Evolutionary conservation across 2,329 filamentous ascomycete genomes (phyloP).

Genomic region (Paracoccidioides lutzii): DNA sequence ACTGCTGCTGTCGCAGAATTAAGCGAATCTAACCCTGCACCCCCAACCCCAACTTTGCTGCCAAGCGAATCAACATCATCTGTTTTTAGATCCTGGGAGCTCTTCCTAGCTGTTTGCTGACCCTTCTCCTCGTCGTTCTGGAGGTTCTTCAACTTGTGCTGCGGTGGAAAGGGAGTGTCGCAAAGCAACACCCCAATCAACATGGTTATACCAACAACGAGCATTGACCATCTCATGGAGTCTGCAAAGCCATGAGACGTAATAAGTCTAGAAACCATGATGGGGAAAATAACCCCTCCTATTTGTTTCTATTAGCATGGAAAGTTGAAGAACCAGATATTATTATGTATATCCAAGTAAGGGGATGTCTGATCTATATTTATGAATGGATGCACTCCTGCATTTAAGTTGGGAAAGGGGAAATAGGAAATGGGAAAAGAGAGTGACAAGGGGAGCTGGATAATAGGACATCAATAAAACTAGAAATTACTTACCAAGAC

Average conservation of each 20-base stretch:
- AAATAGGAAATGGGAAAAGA: not conserved
- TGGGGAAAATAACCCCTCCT: conserved; percentile 10
- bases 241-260: conserved; percentile 8
- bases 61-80: not conserved
- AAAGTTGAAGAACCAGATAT: not conserved
- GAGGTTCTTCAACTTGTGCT: not conserved
- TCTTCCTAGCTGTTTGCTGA: not conserved
- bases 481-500: conserved; percentile 1
- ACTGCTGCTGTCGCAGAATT: not conserved
- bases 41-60: not conserved
- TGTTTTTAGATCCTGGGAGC: not conserved
- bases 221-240: conserved; percentile 10
- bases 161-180: conserved; percentile 2
- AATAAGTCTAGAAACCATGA: conserved; percentile 6
- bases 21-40: not conserved
- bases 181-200: conserved; percentile 4
- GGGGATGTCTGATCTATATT: not conserved
- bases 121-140: not conserved
- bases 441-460: not conserved
- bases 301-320: not conserved
- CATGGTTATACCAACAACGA: conserved; percentile 10
- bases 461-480: not conserved
- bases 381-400: not conserved
- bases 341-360: not conserved
- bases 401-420: not conserved